Base-by-base conservation (phyloP, 2,329 filamentous ascomycete species). In the Alternaria brassicae region DNA sequence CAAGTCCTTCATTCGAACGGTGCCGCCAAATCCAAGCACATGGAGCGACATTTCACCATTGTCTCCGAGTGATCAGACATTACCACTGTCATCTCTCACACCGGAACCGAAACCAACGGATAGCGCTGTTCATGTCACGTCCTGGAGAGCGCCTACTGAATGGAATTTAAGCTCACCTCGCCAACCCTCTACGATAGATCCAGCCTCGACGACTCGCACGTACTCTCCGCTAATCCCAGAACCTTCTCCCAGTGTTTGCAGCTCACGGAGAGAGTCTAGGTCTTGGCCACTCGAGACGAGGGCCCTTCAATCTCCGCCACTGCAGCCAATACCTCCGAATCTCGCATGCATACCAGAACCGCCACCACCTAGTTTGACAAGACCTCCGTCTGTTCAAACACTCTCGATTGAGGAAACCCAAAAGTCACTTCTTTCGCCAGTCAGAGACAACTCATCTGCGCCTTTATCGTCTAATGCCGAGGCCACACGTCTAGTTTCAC, bases 141-240 rank as follows among this genome's bases (percentile, higher is more conserved):
- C 65, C n/a, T 75, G 71, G 73, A 69, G 63, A 66, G 61, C 72
- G 3, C 73, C 72, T 12, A 56, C 66, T 10, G 71, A 69, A 27
- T 75, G 72, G 74, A 64, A 53, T 9, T 15, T n/a, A 32, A 48
- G 15, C 1, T 37, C 58, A 15, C 12, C 49, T 23, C 15, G n/a
- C 25, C 57, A 57, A 47, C 62, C 30, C 28, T 53, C 23, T 19
- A 45, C 51, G 17, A 45, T 45, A 21, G 36, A 60, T 37, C 55
- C 44, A 37, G 40, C n/a, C 3, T 56, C 47, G 49, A 17, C 59
- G 15, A 49, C 44, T 48, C 68, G 69, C 27, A 61, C 49, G 10
- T 74, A 70, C 41, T 72, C 66, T 32, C 71, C 70, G 37, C 58
- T 75, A 6, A 57, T 77, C 17, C 72, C 73, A 39, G 74, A 75